Evolutionary conservation across 805 yeast genomes (phyloP), one percentile per base, ranked within the genome.

Genomic region (Barnettozyma pratensis): DNA sequence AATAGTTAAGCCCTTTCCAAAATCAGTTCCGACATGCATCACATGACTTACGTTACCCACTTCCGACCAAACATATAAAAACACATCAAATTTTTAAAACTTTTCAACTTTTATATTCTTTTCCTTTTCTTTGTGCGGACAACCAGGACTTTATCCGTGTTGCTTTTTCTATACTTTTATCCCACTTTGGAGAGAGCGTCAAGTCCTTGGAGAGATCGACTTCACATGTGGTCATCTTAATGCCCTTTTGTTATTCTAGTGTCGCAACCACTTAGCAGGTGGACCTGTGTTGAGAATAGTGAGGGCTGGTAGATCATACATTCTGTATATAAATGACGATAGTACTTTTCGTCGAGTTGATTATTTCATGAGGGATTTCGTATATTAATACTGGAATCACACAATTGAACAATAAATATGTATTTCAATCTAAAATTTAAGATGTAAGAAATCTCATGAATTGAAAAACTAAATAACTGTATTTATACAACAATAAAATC

Each of bases 281-380:
- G 62, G 65, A 57, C 58, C 34, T 58, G 64, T 61, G 62, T 63
- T 56, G 67, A 60, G 58, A 57, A 57, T 55, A 59, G 67, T 68
- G 68, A 76, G 87, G 86, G 86, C 84, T 76, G 87, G 87, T 72
- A 74, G 85, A 69, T 72, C 83, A 76, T 68, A 80, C 82, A 80
- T 61, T 45, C 54, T 67, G 60, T 45, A 26, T 36, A 41, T 32
- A 30, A 40, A 34, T 42, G 42, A 12, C 5, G 19, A 11, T 11
- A 39, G 4, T 19, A 34, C 25, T 7, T 8, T 11, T 10, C 34
- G 27, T 38, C 6, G 6, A 27, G 30, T 38, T 19, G 19, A 19
- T 19, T 19, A 19, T 19, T 19, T 19, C 19, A 19, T 19, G 19
- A 19, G 19, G 19, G 19, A 19, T 19, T 19, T 19, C 19, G 19